Percentiles rank a stretch among this genome's conserved stretches.
phyloP scores from a whole-genome alignment of 495 filamentous ascomycete species.

The Tuber magnatum region DNA sequence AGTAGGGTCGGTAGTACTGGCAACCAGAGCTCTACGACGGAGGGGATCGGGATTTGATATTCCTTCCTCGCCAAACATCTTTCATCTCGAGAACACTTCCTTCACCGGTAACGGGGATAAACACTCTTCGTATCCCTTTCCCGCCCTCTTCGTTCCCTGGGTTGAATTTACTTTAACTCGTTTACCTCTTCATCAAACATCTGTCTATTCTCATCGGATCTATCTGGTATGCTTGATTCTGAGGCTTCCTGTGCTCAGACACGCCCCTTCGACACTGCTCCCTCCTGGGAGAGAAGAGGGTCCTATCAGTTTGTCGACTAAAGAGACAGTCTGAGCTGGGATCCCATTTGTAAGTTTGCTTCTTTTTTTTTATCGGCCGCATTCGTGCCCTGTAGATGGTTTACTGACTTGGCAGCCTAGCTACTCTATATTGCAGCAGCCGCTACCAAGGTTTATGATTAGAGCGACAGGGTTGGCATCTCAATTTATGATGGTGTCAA shows the following conservation, averaged over 20 bases:
- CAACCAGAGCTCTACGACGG: no score
- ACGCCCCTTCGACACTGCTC: background rate
- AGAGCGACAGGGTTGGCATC: conserved; percentile 54
- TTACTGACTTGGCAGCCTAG: conserved; percentile 41
- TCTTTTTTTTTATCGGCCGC: background rate
- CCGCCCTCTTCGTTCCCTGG: background rate
- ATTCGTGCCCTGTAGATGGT: background rate
- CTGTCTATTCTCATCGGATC: background rate
- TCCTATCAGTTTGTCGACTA: conserved; percentile 14
- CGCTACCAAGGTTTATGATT: conserved; percentile 47
- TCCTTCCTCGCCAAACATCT: background rate
- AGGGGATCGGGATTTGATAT: background rate
- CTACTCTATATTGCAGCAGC: conserved; percentile 60
- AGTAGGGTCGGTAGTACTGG: no score
- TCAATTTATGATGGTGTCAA: conserved; percentile 62
- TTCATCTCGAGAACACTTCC: background rate
- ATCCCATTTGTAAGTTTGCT: conserved; percentile 26
- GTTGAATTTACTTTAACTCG: conserved; percentile 1
- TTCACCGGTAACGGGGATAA: background rate
- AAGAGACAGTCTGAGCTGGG: conserved; percentile 29
- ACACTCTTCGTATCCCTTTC: background rate
- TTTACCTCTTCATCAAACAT: background rate
- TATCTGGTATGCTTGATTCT: background rate
- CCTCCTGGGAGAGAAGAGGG: conserved; percentile 15
- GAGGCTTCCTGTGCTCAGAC: background rate